Percentiles rank a stretch among this genome's conserved stretches.
These are phyloP conservation scores for Irpex sp. DNA, from an alignment of 1,284 basidiomycete species.

Conservation along the genomic window DNA sequence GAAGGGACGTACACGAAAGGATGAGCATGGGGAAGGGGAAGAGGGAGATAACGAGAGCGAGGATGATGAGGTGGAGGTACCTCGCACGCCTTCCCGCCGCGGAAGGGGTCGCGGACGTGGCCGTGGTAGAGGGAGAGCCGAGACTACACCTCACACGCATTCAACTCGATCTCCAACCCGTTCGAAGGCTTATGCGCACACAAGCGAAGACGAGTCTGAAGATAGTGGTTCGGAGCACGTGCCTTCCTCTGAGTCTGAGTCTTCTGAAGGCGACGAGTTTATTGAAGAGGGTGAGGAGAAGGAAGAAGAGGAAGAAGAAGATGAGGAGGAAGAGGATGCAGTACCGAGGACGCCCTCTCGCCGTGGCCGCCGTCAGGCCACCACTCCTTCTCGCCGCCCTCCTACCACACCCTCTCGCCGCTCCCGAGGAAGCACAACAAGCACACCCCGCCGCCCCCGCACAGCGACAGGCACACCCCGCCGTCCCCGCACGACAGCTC, in stretches of 20 bases:
- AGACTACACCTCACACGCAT: not conserved
- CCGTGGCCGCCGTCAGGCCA: not conserved
- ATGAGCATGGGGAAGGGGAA: not conserved
- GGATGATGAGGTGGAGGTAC: not conserved
- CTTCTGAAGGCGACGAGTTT: too few relatives aligned
- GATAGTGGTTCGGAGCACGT: not conserved
- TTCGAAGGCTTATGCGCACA: not conserved
- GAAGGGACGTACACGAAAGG: too few relatives aligned
- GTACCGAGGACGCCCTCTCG: not conserved
- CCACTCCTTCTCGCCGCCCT: too few relatives aligned
- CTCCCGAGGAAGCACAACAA: not conserved
- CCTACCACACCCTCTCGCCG: too few relatives aligned
- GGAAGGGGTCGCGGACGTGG: not conserved
- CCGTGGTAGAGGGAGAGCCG: too few relatives aligned
- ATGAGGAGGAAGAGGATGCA: too few relatives aligned
- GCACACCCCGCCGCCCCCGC: constrained; percentile 13
- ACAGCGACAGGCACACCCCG: constrained; percentile 16
- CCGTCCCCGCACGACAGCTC: constrained; percentile 14
- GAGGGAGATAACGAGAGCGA: not conserved
- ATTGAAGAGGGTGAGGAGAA: too few relatives aligned
- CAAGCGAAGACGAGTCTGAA: not conserved
- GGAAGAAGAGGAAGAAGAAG: too few relatives aligned
- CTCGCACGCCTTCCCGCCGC: not conserved
- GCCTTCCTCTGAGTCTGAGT: too few relatives aligned
- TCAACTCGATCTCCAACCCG: not conserved